phyloP scores from a whole-genome alignment of 2,329 filamentous ascomycete genomes.

The Polychaeton citri region DNA sequence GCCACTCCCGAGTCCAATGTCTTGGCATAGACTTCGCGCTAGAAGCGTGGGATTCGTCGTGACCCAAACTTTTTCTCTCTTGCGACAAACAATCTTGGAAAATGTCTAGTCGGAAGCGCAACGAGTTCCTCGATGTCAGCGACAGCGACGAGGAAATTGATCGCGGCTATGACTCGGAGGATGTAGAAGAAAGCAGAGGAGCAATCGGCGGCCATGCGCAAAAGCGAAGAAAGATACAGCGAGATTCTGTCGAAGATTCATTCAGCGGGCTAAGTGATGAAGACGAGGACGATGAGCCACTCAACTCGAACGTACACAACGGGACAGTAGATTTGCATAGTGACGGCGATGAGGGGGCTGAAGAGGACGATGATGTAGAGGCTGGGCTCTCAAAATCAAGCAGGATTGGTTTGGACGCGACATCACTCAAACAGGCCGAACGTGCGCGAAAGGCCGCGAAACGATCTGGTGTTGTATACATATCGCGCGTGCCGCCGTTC shows the following conservation, averaged over 20 bases:
- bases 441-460: slow-evolving; percentile 50
- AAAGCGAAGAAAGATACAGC: slow-evolving; percentile 51
- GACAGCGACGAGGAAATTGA: slow-evolving; percentile 31
- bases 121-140: slow-evolving; percentile 51
- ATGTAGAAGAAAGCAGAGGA: slow-evolving; percentile 53
- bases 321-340: no score
- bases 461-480: slow-evolving; percentile 68
- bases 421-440: slow-evolving; percentile 60
- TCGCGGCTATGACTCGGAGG: slow-evolving; percentile 52
- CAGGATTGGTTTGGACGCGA: no score
- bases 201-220: slow-evolving; percentile 30
- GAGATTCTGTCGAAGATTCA: slow-evolving; percentile 25
- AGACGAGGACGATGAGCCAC: slow-evolving; percentile 7
- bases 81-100: slow-evolving; percentile 1
- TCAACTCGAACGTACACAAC: neutral
- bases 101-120: slow-evolving; percentile 58
- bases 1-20: no score
- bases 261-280: slow-evolving; percentile 9
- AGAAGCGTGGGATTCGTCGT: no score
- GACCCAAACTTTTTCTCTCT: no score
- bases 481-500: slow-evolving; percentile 74
- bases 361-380: slow-evolving; percentile 8
- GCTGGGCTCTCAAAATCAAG: slow-evolving; percentile 22
- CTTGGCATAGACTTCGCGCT: no score
- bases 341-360: slow-evolving; percentile 7